Percentiles rank a stretch among this genome's conserved stretches.
These are phyloP conservation scores for Mrakia blollopis DNA, from an alignment of 768 basidiomycete genomes.

Conservation along the genomic window DNA sequence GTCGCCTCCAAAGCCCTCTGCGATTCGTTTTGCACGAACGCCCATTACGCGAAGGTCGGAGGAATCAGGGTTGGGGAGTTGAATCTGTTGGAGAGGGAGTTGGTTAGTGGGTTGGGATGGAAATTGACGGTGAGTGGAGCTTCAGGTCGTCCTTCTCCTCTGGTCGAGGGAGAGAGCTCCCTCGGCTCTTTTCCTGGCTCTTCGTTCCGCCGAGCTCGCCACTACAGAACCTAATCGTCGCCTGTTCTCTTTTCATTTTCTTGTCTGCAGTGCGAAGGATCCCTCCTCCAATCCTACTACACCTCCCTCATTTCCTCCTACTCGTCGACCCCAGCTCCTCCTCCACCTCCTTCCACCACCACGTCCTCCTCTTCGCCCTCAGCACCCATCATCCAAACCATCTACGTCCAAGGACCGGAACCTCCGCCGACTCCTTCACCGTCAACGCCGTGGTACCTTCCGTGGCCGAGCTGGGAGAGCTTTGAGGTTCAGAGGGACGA, in stretches of 20 bases:
- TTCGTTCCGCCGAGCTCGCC: no score
- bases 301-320: slow-evolving; percentile 85
- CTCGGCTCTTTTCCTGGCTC: no score
- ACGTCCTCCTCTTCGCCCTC: no score
- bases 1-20: slow-evolving; percentile 92
- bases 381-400: not conserved
- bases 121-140: slow-evolving; percentile 65
- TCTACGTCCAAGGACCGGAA: slow-evolving; percentile 15
- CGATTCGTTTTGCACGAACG: slow-evolving; percentile 92
- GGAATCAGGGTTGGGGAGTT: slow-evolving; percentile 87
- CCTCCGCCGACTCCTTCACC: not conserved
- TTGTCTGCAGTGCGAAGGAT: slow-evolving; percentile 71
- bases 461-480: slow-evolving; percentile 17
- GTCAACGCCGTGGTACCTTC: slow-evolving; percentile 13
- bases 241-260: slow-evolving; percentile 36
- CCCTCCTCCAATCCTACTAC: slow-evolving; percentile 89
- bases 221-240: no score
- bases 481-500: not conserved
- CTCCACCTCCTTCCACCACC: not conserved
- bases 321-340: slow-evolving; percentile 33
- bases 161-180: no score
- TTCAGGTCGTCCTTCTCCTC: slow-evolving; percentile 33
- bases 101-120: slow-evolving; percentile 89
- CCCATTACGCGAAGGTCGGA: slow-evolving; percentile 91
- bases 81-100: slow-evolving; percentile 90